phyloP scores from a whole-genome alignment of 2,329 filamentous ascomycete species.

The Phaeosphaeria sp. region DNA sequence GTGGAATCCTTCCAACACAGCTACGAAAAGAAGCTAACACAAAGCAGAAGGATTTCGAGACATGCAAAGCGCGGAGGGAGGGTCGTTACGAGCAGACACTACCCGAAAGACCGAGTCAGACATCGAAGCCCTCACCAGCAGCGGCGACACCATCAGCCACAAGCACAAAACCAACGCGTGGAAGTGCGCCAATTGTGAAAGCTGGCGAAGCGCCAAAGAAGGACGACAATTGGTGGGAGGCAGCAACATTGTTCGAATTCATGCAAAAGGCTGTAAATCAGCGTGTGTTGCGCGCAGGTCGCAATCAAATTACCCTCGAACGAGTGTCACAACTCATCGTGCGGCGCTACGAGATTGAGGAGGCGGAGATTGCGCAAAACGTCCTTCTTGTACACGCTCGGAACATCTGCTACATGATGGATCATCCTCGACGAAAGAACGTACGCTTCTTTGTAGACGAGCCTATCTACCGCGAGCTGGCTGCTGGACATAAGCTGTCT shows the following conservation, averaged over 20 bases:
- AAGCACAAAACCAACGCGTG: conserved; percentile 5
- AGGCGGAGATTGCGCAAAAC: conserved; percentile 37
- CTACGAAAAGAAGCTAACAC: neutral
- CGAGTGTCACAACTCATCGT: conserved; percentile 43
- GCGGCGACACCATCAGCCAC: conserved; percentile 6
- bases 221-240: conserved; percentile 50
- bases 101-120: conserved; percentile 13
- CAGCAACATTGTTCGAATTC: conserved; percentile 47
- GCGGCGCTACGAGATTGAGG: conserved; percentile 47
- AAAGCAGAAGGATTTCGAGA: conserved; percentile 38
- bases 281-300: conserved; percentile 32
- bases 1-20: neutral
- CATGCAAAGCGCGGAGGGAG: conserved; percentile 37
- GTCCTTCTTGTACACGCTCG: conserved; percentile 45
- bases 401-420: conserved; percentile 49
- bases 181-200: conserved; percentile 14
- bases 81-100: conserved; percentile 31
- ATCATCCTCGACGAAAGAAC: conserved; percentile 40
- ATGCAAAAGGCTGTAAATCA: conserved; percentile 49
- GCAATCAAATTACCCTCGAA: conserved; percentile 41
- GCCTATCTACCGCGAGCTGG: conserved; percentile 42
- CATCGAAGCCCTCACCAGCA: conserved; percentile 15
- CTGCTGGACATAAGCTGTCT: conserved; percentile 32
- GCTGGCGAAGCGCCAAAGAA: conserved; percentile 38
- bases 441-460: conserved; percentile 38